Evolutionary conservation across 106 monocot genomes (phyloP), one percentile per base, ranked within the genome.

Genomic region (Dendrobium huoshanense): DNA sequence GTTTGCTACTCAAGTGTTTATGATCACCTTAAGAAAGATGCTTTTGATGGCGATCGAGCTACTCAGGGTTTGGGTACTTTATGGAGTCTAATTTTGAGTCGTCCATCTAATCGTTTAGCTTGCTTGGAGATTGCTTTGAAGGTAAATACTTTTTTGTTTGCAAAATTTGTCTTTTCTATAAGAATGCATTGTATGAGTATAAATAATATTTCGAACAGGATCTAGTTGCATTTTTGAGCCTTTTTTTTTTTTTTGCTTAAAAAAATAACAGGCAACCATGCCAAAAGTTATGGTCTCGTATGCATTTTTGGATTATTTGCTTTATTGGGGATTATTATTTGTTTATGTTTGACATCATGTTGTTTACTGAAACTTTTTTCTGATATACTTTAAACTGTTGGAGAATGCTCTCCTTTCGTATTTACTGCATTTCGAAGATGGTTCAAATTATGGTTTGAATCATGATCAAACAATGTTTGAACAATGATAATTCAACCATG

Each of bases 21-120:
- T 86, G 87, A 75, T 67, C 83, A 88, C 18, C 81, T 87, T 78
- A 84, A 37, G 29, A 94, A 88, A 84, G 92, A 94, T 61, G 70
- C 37, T 40, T 72, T 70, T 85, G 95, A 99, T 78, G 93, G 88
- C 77, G 99, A 99, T 67, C 99, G 99, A 58, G 77, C 93, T 40
- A 91, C 91, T 58, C 95, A 99, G 77, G 95, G 95, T 13, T 93
- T 99, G 78, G 91, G 91, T 82, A 80, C 95, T 79, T 80, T 95
- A n/a, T 95, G 99, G 99, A 95, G 85, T 65, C 78, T 99, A 80
- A 90, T 95, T 81, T 87, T 95, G 68, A 84, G 82, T 24, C 89
- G 99, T 9, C 95, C 95, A 64, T 65, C 81, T 79, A 78, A 65
- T 82, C 79, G 99, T 41, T 78, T 85, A 78, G 80, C 87, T 79